phyloP scores from a whole-genome alignment of 306 rosid species.

The Adenanthera pavonina region DNA sequence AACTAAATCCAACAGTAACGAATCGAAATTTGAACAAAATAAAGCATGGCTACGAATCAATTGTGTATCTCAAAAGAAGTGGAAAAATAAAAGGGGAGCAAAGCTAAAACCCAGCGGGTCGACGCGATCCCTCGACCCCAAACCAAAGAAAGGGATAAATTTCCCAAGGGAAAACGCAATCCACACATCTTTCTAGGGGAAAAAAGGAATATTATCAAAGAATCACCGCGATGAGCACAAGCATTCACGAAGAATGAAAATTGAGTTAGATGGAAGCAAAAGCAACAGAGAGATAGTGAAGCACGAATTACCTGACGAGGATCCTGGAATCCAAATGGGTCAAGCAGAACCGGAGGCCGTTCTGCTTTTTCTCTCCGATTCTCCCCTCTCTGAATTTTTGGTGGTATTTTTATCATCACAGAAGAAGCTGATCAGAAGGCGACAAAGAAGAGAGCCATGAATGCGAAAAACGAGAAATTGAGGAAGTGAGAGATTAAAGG shows the following conservation, averaged over 20 bases:
- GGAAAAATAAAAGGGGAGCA: neutral
- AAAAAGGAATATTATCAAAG: neutral
- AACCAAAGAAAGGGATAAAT: neutral
- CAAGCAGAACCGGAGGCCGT: neutral
- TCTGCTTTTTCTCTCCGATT: neutral
- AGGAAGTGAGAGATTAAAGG: slow-evolving; percentile 15
- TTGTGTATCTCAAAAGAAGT: neutral
- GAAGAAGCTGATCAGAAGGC: slow-evolving; percentile 19
- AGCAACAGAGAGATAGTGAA: neutral
- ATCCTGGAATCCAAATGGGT: slow-evolving; percentile 31
- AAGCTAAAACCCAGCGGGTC: neutral
- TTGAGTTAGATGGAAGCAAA: slow-evolving; percentile 3
- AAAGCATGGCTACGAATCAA: neutral
- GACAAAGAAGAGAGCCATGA: slow-evolving; percentile 32
- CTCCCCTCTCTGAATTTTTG: neutral
- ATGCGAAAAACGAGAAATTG: neutral
- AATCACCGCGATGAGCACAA: neutral
- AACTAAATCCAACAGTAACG: neutral
- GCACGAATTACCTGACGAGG: slow-evolving; percentile 38
- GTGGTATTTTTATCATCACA: neutral
- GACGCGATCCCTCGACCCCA: slow-evolving; percentile 17
- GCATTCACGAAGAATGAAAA: neutral
- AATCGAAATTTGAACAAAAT: neutral
- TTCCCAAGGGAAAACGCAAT: neutral
- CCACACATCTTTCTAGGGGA: neutral